Conservation (phyloP, 1,284 basidiomycete species). For the Pyrrhoderma lamaoense region DNA sequence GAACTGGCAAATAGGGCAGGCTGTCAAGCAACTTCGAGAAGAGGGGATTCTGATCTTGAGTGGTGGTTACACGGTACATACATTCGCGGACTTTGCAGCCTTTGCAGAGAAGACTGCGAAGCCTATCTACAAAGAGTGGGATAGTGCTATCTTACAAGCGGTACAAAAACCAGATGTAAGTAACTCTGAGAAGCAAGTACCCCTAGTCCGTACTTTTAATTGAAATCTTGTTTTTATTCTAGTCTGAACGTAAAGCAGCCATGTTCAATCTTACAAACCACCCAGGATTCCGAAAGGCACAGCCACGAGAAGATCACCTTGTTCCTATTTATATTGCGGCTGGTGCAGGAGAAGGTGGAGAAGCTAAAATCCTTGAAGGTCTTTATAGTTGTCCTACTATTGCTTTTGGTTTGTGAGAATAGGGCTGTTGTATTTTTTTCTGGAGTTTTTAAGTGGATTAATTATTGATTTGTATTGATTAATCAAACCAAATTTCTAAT, state of each 20-base stretch:
- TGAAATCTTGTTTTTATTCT: constrained; percentile 7
- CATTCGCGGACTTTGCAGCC: constrained; percentile 46
- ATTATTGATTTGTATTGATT: too few species aligned
- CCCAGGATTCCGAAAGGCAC: constrained; percentile 51
- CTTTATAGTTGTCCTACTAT: constrained; percentile 52
- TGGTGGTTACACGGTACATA: constrained; percentile 65
- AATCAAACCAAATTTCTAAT: too few species aligned
- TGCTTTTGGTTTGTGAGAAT: constrained; percentile 58
- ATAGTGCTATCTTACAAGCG: constrained; percentile 52
- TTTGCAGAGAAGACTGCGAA: constrained; percentile 46
- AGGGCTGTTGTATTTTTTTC: constrained; percentile 13
- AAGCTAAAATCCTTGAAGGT: constrained; percentile 41
- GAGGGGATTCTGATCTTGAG: constrained; percentile 65
- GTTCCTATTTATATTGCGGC: constrained; percentile 66
- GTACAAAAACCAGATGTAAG: constrained; percentile 43
- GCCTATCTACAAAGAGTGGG: constrained; percentile 46
- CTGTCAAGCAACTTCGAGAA: constrained; percentile 49
- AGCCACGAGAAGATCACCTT: constrained; percentile 70
- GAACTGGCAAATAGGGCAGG: constrained; percentile 61
- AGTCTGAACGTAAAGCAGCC: constrained; percentile 38
- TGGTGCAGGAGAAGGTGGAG: constrained; percentile 58
- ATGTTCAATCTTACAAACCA: constrained; percentile 48
- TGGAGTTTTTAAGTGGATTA: too few species aligned
- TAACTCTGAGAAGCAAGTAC: constrained; percentile 15
- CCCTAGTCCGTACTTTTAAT: constrained; percentile 18